Percentiles rank a stretch among this genome's conserved stretches.
These are phyloP conservation scores for Suhomyces tanzawaensis DNA, from an alignment of 805 yeast genomes.

Conservation along the genomic window DNA sequence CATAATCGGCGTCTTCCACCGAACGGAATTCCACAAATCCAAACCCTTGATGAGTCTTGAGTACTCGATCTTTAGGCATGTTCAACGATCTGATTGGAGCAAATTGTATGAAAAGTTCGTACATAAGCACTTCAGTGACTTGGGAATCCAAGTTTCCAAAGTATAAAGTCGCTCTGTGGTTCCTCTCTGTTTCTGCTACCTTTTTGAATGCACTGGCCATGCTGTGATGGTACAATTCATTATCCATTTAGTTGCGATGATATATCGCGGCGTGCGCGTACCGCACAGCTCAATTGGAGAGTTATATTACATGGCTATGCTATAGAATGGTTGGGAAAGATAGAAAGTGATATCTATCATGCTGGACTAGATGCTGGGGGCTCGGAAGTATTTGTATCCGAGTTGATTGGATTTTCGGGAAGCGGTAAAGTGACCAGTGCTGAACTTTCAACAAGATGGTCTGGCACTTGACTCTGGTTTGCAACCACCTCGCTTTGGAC, in stretches of 20 bases:
- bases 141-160: slow-evolving; percentile 80
- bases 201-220: slow-evolving; percentile 34
- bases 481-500: no score
- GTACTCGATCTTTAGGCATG: slow-evolving; percentile 76
- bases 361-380: no score
- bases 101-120: slow-evolving; percentile 81
- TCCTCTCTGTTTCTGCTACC: slow-evolving; percentile 46
- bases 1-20: slow-evolving; percentile 67
- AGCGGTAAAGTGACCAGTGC: no score
- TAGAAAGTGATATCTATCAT: no score
- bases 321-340: no score
- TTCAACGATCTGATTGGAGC: slow-evolving; percentile 72
- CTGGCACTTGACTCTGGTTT: no score
- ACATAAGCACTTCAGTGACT: slow-evolving; percentile 68
- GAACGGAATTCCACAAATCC: slow-evolving; percentile 77
- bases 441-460: no score
- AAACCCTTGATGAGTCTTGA: slow-evolving; percentile 74
- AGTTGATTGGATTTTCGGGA: no score
- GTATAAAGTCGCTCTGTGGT: slow-evolving; percentile 65
- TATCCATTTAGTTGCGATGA: neutral
- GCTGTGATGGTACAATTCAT: neutral
- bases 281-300: no score
- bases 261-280: slow-evolving; percentile 3
- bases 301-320: no score
- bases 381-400: no score